Evolutionary conservation across 176 grass and related monocot genomes (phyloP).

Genomic region (Avena insularis): DNA sequence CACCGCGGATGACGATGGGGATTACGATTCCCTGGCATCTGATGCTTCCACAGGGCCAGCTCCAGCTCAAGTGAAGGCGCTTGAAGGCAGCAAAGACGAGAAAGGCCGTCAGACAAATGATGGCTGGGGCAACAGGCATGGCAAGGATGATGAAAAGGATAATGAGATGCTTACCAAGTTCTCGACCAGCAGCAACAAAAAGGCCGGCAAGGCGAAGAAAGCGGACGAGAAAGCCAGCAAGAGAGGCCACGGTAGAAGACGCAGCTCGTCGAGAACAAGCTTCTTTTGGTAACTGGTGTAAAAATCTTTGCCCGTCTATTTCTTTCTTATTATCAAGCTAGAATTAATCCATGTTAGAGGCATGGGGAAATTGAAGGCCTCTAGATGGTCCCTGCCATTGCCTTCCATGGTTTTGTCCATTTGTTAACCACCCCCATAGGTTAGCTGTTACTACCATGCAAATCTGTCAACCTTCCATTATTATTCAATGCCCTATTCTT

Average conservation of each 20-base stretch:
- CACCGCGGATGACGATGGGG: conserved; percentile 38
- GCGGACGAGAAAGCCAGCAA: conserved; percentile 46
- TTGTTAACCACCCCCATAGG: conserved; percentile 38
- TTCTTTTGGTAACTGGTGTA: conserved; percentile 50
- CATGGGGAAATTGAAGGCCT: conserved; percentile 26
- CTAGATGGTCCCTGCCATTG: conserved; percentile 23
- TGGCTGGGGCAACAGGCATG: conserved; percentile 9
- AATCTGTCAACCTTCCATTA: conserved; percentile 21
- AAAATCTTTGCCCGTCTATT: conserved; percentile 20
- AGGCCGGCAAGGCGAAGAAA: conserved; percentile 51
- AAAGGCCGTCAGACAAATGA: conserved; percentile 38
- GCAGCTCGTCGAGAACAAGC: conserved; percentile 55
- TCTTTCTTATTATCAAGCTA: conserved; percentile 31
- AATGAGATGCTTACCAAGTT: conserved; percentile 45
- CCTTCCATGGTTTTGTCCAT: conserved; percentile 28
- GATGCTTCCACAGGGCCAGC: conserved; percentile 85
- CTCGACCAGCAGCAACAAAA: conserved; percentile 48
- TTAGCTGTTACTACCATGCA: neutral
- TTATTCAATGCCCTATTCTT: conserved; percentile 21
- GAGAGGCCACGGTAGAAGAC: conserved; percentile 51
- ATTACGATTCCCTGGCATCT: conserved; percentile 83
- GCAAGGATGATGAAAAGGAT: conserved; percentile 11
- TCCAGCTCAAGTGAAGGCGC: conserved; percentile 52
- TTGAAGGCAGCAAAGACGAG: conserved; percentile 48
- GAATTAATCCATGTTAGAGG: conserved; percentile 23